phyloP scores from a whole-genome alignment of 2,329 filamentous ascomycete genomes.

The Alternaria viburni region DNA sequence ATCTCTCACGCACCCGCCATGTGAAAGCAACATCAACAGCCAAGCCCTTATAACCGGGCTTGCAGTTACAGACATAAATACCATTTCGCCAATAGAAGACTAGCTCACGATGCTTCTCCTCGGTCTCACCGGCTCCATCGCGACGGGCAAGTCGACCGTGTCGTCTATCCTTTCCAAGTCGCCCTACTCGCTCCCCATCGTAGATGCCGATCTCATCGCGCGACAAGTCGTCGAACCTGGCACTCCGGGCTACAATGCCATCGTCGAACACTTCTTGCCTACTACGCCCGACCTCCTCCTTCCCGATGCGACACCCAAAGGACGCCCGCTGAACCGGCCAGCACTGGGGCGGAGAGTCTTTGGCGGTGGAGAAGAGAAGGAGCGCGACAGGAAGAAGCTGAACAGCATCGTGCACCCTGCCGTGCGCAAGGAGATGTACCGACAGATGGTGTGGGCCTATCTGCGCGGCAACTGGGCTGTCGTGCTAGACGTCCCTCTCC shows the following conservation, averaged over 20 bases:
- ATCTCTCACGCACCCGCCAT: constrained; percentile 6
- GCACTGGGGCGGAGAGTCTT: constrained; percentile 87
- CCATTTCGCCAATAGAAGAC: background rate
- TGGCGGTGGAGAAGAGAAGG: constrained; percentile 73
- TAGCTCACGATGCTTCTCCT: constrained; percentile 80
- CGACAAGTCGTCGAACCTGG: constrained; percentile 95
- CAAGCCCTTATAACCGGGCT: background rate
- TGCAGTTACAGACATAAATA: background rate
- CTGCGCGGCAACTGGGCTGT: constrained; percentile 82
- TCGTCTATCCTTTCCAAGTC: constrained; percentile 79
- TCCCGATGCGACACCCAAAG: constrained; percentile 62
- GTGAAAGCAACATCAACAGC: constrained; percentile 3
- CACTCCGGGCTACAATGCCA: constrained; percentile 79
- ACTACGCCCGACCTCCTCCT: constrained; percentile 87
- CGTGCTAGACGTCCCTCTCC: constrained; percentile 86
- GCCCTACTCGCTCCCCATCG: constrained; percentile 85
- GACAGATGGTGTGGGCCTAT: constrained; percentile 74
- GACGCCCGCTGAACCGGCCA: constrained; percentile 80
- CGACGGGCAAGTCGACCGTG: constrained; percentile 97
- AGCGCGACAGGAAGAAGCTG: constrained; percentile 74
- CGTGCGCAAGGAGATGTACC: constrained; percentile 82
- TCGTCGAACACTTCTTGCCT: constrained; percentile 79
- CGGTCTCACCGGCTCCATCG: constrained; percentile 94
- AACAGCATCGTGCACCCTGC: constrained; percentile 94
- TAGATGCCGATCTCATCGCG: constrained; percentile 92